A percentile compares a stretch with the other conserved stretches of the same genome.
These are phyloP conservation scores for Colletotrichum sp. DNA, from an alignment of 2,329 filamentous ascomycete species.

Conservation along the genomic window DNA sequence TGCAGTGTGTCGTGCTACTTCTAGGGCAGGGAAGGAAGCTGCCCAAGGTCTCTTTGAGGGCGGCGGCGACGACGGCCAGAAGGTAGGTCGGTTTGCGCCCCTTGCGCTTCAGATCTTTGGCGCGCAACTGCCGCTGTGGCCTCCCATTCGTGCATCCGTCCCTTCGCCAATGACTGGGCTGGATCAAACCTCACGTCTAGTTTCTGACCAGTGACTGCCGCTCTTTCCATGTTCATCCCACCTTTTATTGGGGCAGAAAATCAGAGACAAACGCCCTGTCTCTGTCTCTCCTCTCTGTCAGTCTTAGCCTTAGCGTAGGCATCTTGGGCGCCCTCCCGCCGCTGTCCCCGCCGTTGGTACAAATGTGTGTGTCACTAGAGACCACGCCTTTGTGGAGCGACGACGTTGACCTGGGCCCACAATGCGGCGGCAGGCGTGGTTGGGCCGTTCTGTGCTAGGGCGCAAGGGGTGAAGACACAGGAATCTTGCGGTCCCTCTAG, in stretches of 20 bases:
- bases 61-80: not conserved
- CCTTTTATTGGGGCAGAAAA: not conserved
- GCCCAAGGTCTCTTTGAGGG: not conserved
- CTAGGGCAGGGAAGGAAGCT: not conserved
- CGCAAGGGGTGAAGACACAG: conserved; percentile 4
- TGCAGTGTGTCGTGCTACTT: not conserved
- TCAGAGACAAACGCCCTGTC: not conserved
- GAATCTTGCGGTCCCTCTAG: conserved; percentile 8
- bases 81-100: conserved; percentile 8
- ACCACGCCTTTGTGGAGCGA: not conserved
- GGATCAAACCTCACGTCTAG: not conserved
- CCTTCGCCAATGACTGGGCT: conserved; percentile 16
- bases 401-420: not conserved
- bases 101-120: conserved; percentile 21
- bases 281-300: not conserved
- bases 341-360: not conserved
- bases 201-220: not conserved
- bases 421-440: conserved; percentile 3
- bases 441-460: not conserved
- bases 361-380: not conserved
- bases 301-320: not conserved
- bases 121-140: conserved; percentile 19
- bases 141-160: conserved; percentile 17
- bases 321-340: not conserved
- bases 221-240: conserved; percentile 11